Conservation (phyloP, 75 land plant genomes). For the Larix kaempferi region DNA sequence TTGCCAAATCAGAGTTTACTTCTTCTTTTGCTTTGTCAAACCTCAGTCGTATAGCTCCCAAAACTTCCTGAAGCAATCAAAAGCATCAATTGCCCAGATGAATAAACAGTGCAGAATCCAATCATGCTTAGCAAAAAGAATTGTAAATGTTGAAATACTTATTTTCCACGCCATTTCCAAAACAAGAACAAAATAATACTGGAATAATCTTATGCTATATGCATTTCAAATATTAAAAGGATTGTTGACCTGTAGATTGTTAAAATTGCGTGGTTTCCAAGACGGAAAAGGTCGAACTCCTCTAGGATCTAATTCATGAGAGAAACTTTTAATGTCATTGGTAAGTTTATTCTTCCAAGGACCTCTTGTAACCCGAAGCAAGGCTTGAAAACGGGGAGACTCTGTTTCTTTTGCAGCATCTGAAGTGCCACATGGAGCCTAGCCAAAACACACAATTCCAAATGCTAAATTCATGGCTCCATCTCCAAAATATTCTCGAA, state of each 20-base stretch:
- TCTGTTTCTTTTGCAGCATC: constrained; percentile 92
- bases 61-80: constrained; percentile 58
- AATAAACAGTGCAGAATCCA: neutral
- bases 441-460: neutral
- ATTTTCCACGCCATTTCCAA: neutral
- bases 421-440: constrained; percentile 55
- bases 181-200: neutral
- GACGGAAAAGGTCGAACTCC: constrained; percentile 86
- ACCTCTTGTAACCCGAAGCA: constrained; percentile 78
- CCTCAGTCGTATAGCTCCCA: constrained; percentile 65
- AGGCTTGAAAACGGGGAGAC: constrained; percentile 96
- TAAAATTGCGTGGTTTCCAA: constrained; percentile 76
- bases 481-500: neutral
- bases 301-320: constrained; percentile 95
- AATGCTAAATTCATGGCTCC: neutral
- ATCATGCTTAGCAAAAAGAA: neutral
- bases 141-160: neutral
- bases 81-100: neutral
- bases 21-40: constrained; percentile 98
- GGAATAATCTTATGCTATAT: neutral
- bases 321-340: constrained; percentile 90
- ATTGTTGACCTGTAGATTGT: constrained; percentile 70
- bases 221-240: neutral
- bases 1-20: constrained; percentile 86
- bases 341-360: constrained; percentile 73